Base-by-base conservation (phyloP, 495 filamentous ascomycete genomes). In the Elaphomyces granulatus region DNA sequence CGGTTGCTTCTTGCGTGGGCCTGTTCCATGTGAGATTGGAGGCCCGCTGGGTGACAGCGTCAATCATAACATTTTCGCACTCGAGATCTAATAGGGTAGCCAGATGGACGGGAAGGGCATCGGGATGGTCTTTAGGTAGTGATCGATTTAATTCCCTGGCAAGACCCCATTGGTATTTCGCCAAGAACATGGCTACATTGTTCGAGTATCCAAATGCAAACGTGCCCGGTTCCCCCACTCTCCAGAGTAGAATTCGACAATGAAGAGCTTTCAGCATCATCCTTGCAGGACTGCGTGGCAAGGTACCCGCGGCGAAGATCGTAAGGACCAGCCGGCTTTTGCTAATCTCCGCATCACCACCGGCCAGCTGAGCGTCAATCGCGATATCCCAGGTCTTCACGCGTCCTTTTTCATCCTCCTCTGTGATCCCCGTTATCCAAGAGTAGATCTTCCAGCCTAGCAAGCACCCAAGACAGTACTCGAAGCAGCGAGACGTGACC, bases 371-470 rank as follows among this genome's bases (percentile, higher is more conserved):
- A 40, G 88, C 87, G 59, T 96, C 88, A 36, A 94, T 72, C 21
- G 88, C 88, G 51, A 94, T 94, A 32, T 80, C 73, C 88, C 88
- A 96, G 0, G 87, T 86, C 61, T 92, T 94, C 45, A 92, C 72
- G 19, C 88, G 73, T 9, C 84, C 87, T 32, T 68, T 74, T 58
- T 95, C 88, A 47, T 93, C 76, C 37, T 94, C 86, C 48, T 82
- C 77, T 9, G 78, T 90, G 23, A 80, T 72, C 1, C 87, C 83
- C 3, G 83, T 85, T 15, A 87, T 58, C 51, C 75, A 68, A 33
- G 84, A 75, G 55, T 87, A 96, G 2, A 78, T 61, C 3, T 75
- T 64, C 56, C 75, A 74, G 20, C 87, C 87, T 45, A 94, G 71
- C 0, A 84, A 44, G 43, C 86, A 86, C 35, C 83, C 73, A n/a